Evolutionary conservation across 495 filamentous ascomycete species (phyloP), one percentile per base, ranked within the genome.

Genomic region (Xylaria castorea): DNA sequence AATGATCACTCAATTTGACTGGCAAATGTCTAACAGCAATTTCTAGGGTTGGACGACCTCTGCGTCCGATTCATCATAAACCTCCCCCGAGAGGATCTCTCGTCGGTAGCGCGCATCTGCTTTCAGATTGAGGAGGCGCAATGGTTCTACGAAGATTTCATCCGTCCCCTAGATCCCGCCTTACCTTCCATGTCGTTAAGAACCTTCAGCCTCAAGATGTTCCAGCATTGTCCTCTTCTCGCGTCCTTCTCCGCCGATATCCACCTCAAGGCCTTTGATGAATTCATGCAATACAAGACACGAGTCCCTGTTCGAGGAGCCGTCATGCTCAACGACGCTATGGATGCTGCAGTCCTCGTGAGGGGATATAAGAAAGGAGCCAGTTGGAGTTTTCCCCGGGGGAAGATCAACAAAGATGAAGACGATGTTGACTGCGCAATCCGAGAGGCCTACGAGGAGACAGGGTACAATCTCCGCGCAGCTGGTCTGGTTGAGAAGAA

Each of bases 91-190:
- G 94, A 95, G 81, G 96, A 98, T 80, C 91, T 98, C 38, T 89
- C 91, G 72, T 93, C 92, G 0, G 92, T 97, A 27, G 94, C 95
- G 77, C 93, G 96, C 74, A 94, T 98, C 78, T 97, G 94, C 82
- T 99, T 99, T 81, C 95, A 98, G 84, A 92, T 99, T 68, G 96
- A 99, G 82, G 97, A 98, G 79, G 96, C 96, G 78, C 96, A 99
- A 92, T 99, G 96, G 96, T 98, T 94, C 81, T 99, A 98, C 90
- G 97, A 98, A 83, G 96, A 99, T 82, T 99, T 98, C 79, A 93
- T 99, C 81, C 92, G 97, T 46, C 94, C 94, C 40, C 84, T 95
- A 67, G 93, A 97, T 78, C 94, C 94, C 11, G 86, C 86, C 42
- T 84, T 98, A 4, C 97, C 97, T 8, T 93, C 92, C 2, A 89